Conservation (phyloP, 2,329 filamentous ascomycete genomes). For the Phoma sp. region DNA sequence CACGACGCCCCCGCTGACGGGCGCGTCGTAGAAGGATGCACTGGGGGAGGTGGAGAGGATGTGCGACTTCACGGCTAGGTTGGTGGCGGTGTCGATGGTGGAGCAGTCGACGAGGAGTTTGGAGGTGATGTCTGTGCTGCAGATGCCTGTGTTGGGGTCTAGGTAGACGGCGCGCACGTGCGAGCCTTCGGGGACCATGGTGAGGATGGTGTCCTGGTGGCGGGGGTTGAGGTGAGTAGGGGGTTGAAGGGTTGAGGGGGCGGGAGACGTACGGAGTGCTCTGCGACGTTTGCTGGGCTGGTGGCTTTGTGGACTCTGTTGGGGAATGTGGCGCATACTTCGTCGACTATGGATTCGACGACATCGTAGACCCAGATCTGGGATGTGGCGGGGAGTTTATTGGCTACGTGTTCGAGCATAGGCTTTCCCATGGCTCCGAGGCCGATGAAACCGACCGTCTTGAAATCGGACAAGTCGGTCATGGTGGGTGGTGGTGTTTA, state of each 20-base stretch:
- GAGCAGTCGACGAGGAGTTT: conserved; percentile 62
- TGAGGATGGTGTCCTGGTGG: conserved; percentile 56
- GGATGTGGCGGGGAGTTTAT: conserved; percentile 52
- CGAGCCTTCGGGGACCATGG: conserved; percentile 61
- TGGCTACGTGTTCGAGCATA: conserved; percentile 59
- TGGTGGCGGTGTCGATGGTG: conserved; percentile 62
- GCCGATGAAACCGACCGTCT: conserved; percentile 58
- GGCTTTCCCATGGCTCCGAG: conserved; percentile 63
- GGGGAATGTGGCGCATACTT: conserved; percentile 51
- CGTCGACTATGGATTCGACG: conserved; percentile 50
- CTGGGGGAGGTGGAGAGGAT: conserved; percentile 46
- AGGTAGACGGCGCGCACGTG: conserved; percentile 61
- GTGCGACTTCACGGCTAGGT: conserved; percentile 53
- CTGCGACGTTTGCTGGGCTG: conserved; percentile 57
- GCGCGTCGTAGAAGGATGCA: conserved; percentile 60
- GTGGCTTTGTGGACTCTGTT: conserved; percentile 47
- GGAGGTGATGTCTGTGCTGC: conserved; percentile 48
- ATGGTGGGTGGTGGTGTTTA: conserved; percentile 17
- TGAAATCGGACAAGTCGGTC: conserved; percentile 28
- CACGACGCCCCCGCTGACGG: conserved; percentile 60
- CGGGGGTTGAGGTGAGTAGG: background rate
- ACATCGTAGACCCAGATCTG: conserved; percentile 59
- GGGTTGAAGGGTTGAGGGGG: background rate
- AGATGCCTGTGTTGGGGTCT: conserved; percentile 51
- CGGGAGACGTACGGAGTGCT: conserved; percentile 53